These are phyloP conservation scores for Komagataella ulmi DNA, from an alignment of 805 yeast species.

Conservation along the genomic window DNA sequence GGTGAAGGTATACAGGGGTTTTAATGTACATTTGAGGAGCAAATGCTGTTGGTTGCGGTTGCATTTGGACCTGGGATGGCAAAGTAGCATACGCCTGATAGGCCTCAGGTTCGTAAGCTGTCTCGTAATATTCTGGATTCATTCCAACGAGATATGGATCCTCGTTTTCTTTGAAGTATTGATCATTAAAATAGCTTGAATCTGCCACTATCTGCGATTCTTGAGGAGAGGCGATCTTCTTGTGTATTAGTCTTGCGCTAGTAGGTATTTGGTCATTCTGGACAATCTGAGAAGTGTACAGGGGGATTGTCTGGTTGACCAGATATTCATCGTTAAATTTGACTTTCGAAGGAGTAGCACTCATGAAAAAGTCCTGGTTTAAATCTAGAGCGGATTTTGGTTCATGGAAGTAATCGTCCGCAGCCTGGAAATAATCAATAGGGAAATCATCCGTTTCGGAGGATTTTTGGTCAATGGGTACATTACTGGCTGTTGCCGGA, in stretches of 20 bases:
- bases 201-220: not conserved
- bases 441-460: conserved; percentile 45
- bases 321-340: not conserved
- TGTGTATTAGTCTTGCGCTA: not conserved
- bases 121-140: not conserved
- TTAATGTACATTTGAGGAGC: not conserved
- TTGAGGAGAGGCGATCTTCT: not conserved
- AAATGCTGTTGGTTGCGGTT: not conserved
- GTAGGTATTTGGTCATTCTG: not conserved
- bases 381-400: not conserved
- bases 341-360: not conserved
- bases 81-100: not conserved
- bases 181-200: not conserved
- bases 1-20: not conserved
- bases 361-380: not conserved
- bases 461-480: not conserved
- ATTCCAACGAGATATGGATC: not conserved
- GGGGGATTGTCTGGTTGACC: not conserved
- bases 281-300: not conserved
- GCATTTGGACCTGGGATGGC: not conserved
- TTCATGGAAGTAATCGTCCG: not conserved
- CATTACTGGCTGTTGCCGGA: not conserved
- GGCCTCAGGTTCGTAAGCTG: not conserved
- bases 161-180: not conserved
- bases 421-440: conserved; percentile 36